Conservation (phyloP, 768 basidiomycete genomes). For the Pleurotus platypus region DNA sequence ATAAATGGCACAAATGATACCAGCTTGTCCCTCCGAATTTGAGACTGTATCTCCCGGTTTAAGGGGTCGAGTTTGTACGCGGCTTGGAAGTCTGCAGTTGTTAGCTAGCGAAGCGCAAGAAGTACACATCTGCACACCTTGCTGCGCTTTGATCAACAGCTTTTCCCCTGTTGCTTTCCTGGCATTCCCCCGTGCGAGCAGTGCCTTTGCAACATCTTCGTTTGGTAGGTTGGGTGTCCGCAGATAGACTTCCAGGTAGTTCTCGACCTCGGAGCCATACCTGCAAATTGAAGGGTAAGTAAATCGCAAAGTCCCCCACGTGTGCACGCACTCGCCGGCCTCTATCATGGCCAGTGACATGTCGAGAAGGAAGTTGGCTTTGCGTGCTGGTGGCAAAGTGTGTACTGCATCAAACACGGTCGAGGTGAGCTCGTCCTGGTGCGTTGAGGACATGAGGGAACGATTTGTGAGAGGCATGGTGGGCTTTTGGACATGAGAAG, state of each 20-base stretch:
- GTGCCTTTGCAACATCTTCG: constrained; percentile 47
- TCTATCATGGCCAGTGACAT: constrained; percentile 46
- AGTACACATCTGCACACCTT: constrained; percentile 34
- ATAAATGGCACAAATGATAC: constrained; percentile 23
- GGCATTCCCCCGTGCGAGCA: constrained; percentile 58
- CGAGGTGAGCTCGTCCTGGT: constrained; percentile 48
- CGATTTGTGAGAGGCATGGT: constrained; percentile 5
- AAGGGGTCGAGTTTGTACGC: constrained; percentile 59
- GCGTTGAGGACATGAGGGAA: constrained; percentile 15
- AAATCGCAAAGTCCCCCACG: neutral
- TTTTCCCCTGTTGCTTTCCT: constrained; percentile 51
- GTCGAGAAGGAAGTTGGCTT: constrained; percentile 49
- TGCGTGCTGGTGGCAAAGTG: constrained; percentile 36
- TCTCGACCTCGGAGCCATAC: constrained; percentile 62
- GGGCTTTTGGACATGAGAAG: neutral
- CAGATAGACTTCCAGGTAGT: constrained; percentile 63
- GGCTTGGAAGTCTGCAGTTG: constrained; percentile 51
- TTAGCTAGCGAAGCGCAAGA: neutral
- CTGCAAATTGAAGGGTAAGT: constrained; percentile 25
- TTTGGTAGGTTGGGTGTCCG: constrained; percentile 54
- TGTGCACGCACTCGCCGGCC: constrained; percentile 40
- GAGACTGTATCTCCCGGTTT: constrained; percentile 49
- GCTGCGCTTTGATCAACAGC: constrained; percentile 54
- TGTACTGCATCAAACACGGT: constrained; percentile 47
- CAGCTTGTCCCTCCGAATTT: constrained; percentile 43